Evolutionary conservation across 2,329 filamentous ascomycete species (phyloP).

Genomic region (Aureobasidium sp.): DNA sequence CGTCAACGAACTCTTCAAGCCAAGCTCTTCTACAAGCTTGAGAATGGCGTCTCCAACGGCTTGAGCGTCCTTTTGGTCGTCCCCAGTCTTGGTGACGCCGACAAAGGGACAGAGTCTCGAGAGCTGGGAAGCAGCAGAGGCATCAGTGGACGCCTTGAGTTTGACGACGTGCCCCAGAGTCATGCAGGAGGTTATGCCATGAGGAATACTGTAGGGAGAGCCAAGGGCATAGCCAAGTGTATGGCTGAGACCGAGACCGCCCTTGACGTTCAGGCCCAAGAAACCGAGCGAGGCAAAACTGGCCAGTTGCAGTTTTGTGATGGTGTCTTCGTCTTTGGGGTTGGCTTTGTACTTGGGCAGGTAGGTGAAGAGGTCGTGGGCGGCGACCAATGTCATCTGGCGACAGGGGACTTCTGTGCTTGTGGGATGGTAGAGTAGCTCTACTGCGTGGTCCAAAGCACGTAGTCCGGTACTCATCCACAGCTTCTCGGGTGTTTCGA

Average conservation of each 20-base stretch:
- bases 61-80: slow-evolving; percentile 38
- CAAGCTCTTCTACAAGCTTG: slow-evolving; percentile 38
- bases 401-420: slow-evolving; percentile 45
- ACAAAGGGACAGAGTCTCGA: slow-evolving; percentile 40
- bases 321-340: slow-evolving; percentile 40
- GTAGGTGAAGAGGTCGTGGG: slow-evolving; percentile 41
- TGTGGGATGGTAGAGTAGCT: slow-evolving; percentile 45
- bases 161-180: slow-evolving; percentile 49
- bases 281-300: slow-evolving; percentile 47
- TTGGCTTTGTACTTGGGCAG: slow-evolving; percentile 42
- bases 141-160: slow-evolving; percentile 40
- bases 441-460: slow-evolving; percentile 51
- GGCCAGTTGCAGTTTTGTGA: slow-evolving; percentile 48
- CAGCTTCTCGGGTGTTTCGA: slow-evolving; percentile 44
- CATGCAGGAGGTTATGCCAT: slow-evolving; percentile 50
- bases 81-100: slow-evolving; percentile 32
- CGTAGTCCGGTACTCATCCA: slow-evolving; percentile 48
- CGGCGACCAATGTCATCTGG: slow-evolving; percentile 40
- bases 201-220: slow-evolving; percentile 49
- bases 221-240: slow-evolving; percentile 45
- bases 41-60: slow-evolving; percentile 40
- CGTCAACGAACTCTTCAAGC: slow-evolving; percentile 39
- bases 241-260: slow-evolving; percentile 42
- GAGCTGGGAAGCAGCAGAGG: slow-evolving; percentile 41
- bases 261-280: slow-evolving; percentile 44